These are phyloP conservation scores for Ziziphus jujuba DNA, from an alignment of 306 rosid species.

Conservation along the genomic window DNA sequence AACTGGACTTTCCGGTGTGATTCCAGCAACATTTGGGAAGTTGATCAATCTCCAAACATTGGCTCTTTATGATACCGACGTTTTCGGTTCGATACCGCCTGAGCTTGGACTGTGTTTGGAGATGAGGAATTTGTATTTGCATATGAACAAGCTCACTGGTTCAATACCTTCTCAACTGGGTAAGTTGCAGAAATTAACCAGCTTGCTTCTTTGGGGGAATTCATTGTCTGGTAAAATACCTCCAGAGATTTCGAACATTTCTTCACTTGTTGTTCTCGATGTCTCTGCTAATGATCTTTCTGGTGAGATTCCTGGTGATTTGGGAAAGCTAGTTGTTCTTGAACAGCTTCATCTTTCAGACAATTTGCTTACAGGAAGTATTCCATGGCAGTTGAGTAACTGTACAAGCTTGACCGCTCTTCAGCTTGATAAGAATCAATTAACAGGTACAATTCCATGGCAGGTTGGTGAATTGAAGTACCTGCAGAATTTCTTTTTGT, in stretches of 20 bases:
- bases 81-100: constrained; percentile 72
- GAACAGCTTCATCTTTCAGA: constrained; percentile 94
- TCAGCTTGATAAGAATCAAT: constrained; percentile 92
- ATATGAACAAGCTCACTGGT: constrained; percentile 84
- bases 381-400: constrained; percentile 87
- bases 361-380: constrained; percentile 60
- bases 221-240: constrained; percentile 74
- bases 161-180: constrained; percentile 70
- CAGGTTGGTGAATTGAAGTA: constrained; percentile 68
- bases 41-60: constrained; percentile 76
- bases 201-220: constrained; percentile 85
- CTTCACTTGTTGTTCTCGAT: constrained; percentile 79
- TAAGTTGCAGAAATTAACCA: constrained; percentile 76
- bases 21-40: constrained; percentile 85
- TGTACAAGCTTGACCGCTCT: constrained; percentile 81
- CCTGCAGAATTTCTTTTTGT: constrained; percentile 79
- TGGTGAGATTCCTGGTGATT: constrained; percentile 70
- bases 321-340: constrained; percentile 75
- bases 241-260: constrained; percentile 76
- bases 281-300: constrained; percentile 74
- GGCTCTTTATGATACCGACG: constrained; percentile 81
- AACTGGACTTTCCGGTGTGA: constrained; percentile 78
- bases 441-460: constrained; percentile 86
- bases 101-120: constrained; percentile 82
- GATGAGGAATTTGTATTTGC: constrained; percentile 73